Evolutionary conservation across 2,329 filamentous ascomycete species (phyloP), one percentile per base, ranked within the genome.

Genomic region (Pezicula radicicola): DNA sequence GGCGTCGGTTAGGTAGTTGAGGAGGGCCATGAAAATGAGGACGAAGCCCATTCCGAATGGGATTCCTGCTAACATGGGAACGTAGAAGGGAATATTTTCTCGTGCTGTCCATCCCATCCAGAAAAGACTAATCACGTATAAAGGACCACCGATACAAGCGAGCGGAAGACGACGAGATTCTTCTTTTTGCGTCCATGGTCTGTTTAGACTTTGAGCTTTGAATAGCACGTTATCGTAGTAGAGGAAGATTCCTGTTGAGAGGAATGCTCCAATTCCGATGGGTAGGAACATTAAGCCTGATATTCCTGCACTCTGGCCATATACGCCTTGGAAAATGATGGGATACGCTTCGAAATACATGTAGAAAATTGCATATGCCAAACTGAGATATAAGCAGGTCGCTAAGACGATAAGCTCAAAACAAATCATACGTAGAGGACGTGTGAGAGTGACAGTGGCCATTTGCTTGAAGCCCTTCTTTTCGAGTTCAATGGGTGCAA

Each of bases 261-360:
- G 78, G 4, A 78, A 69, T 9, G 84, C 75, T 27, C 83, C 71
- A 12, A 33, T 52, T 8, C 55, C 59, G 57, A 86, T 76, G 51
- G 78, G 80, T 36, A 84, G 69, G 69, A 87, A 87, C 57, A 83
- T 77, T 8, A 86, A 72, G 10, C 83, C 82, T 50, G 79, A 68
- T 48, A 83, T 64, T 30, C 83, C 82, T 2, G 78, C 66, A 52
- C 73, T 78, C 75, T 88, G 84, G 59, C 68, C 63, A 65, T 88
- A 88, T 54, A 79, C 70, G 16, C 73, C 74, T 12, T 75, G 72
- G 63, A 85, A 88, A 53, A 87, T 80, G 18, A 85, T 72, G 4
- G 83, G 83, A 65, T 87, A 87, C 15, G 79, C 79, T 62, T 87
- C 81, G 61, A 87, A 87, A 67, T 77, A 87, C 53, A 77, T 79